These are phyloP conservation scores for Xylaria nigripes DNA, from an alignment of 495 filamentous ascomycete genomes.

Conservation along the genomic window DNA sequence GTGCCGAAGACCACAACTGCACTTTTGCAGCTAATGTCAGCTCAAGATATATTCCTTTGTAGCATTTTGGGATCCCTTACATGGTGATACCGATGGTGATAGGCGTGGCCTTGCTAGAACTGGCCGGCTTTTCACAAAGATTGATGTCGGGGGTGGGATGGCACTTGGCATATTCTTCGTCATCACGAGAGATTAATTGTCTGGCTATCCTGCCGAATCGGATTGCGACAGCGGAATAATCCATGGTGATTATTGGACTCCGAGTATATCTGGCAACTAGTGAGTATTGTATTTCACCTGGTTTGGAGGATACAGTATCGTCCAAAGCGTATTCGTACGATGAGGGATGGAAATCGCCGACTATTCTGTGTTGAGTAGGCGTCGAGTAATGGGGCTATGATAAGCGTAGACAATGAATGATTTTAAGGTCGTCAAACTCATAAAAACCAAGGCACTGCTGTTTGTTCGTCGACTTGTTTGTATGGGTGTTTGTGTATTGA, in stretches of 20 bases:
- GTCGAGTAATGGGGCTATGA: background rate
- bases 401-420: background rate
- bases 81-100: constrained; percentile 16
- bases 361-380: background rate
- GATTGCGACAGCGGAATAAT: constrained; percentile 6
- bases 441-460: background rate
- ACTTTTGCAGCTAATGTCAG: constrained; percentile 7
- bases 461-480: background rate
- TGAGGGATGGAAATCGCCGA: background rate
- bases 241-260: constrained; percentile 1
- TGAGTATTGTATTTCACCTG: background rate
- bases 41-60: background rate
- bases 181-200: constrained; percentile 10
- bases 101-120: constrained; percentile 4
- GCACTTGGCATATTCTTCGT: constrained; percentile 17
- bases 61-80: constrained; percentile 10
- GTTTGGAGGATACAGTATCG: background rate
- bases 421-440: background rate
- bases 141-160: constrained; percentile 23
- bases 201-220: constrained; percentile 14
- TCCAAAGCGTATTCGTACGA: background rate
- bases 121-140: constrained; percentile 23
- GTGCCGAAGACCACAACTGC: constrained; percentile 16
- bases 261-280: background rate
- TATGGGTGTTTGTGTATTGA: background rate